Percentiles rank a stretch among this genome's conserved stretches.
These are phyloP conservation scores for Asterochloris sp. DNA, from an alignment of 139 green algal species.

Conservation along the genomic window DNA sequence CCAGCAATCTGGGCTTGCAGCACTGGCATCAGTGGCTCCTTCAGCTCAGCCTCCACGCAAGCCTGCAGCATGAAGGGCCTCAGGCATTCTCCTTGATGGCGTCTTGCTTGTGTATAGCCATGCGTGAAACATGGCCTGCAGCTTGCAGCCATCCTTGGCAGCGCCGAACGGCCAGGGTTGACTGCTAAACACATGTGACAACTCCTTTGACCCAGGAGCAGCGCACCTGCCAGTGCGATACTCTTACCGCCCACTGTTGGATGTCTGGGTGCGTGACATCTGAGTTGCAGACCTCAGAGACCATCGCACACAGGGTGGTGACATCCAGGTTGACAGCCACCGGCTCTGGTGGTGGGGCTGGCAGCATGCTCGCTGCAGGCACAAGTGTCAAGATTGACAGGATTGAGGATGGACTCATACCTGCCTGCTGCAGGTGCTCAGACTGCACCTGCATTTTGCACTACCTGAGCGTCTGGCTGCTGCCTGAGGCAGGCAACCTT, in stretches of 20 bases:
- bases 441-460: too few relatives aligned
- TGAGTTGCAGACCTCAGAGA: conserved; percentile 37
- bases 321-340: conserved; percentile 43
- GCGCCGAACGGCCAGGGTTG: background rate
- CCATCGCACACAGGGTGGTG: conserved; percentile 57
- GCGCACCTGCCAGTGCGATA: conserved; percentile 22
- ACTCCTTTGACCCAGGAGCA: background rate
- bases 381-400: too few relatives aligned
- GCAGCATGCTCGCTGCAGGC: conserved; percentile 8
- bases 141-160: background rate
- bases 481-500: too few relatives aligned
- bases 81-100: background rate
- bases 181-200: background rate
- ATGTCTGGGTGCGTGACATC: conserved; percentile 1
- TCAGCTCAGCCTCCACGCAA: conserved; percentile 35
- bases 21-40: conserved; percentile 27
- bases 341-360: conserved; percentile 19
- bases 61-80: conserved; percentile 24
- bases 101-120: background rate
- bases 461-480: too few relatives aligned
- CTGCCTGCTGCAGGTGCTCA: too few relatives aligned
- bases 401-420: too few relatives aligned
- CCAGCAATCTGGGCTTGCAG: conserved; percentile 20
- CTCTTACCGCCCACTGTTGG: conserved; percentile 26
- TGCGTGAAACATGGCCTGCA: background rate